Evolutionary conservation across 148 eudicot species (phyloP).

Genomic region (Arbutus unedo): DNA sequence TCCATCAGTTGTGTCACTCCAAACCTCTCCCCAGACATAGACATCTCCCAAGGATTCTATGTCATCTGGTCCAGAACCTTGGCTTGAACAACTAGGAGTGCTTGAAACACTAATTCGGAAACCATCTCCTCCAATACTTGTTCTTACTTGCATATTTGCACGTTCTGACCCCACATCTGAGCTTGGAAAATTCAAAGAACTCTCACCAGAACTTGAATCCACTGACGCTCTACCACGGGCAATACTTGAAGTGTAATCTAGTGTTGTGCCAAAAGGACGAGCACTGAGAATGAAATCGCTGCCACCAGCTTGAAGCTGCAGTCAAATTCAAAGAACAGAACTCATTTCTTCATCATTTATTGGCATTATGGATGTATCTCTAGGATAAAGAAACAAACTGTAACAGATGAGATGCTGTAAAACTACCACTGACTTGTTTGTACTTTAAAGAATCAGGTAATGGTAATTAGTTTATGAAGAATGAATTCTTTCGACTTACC

Average conservation of each 20-base stretch:
- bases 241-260: slow-evolving; percentile 49
- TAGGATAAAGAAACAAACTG: not conserved
- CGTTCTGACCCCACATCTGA: slow-evolving; percentile 64
- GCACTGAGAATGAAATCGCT: slow-evolving; percentile 32
- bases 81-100: slow-evolving; percentile 73
- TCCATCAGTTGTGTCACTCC: slow-evolving; percentile 51
- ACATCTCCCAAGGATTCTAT: slow-evolving; percentile 80
- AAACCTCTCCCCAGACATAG: slow-evolving; percentile 81
- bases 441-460: not conserved
- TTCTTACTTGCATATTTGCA: slow-evolving; percentile 61
- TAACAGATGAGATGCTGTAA: not conserved
- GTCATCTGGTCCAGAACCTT: slow-evolving; percentile 75
- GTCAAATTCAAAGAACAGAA: not conserved
- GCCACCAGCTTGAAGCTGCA: slow-evolving; percentile 45
- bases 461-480: not conserved
- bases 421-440: not conserved
- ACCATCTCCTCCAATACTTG: slow-evolving; percentile 59
- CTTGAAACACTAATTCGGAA: slow-evolving; percentile 77
- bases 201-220: slow-evolving; percentile 33
- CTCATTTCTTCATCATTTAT: slow-evolving; percentile 5
- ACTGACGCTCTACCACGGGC: slow-evolving; percentile 44
- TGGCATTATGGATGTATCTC: not conserved
- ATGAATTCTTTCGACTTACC: not conserved
- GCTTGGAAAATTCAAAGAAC: slow-evolving; percentile 19
- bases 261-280: slow-evolving; percentile 40